phyloP scores from a whole-genome alignment of 1,284 basidiomycete species.

The Pascua sp. region DNA sequence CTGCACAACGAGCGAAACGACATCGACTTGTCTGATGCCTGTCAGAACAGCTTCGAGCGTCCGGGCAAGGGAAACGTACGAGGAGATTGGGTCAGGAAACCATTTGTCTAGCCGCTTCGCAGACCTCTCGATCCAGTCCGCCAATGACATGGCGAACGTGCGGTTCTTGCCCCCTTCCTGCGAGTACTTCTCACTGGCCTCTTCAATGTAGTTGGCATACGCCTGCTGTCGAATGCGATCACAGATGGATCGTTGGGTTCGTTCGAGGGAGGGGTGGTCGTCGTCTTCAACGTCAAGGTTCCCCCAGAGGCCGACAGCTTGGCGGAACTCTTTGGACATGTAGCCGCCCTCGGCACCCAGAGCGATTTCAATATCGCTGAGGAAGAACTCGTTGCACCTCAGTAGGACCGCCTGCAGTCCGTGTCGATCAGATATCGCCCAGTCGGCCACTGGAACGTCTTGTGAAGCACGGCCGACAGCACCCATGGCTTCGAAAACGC shows the following conservation, averaged over 20 bases:
- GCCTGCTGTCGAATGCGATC: constrained; percentile 67
- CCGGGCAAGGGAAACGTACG: constrained; percentile 40
- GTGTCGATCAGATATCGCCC: constrained; percentile 66
- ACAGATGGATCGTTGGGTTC: constrained; percentile 62
- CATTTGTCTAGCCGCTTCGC: constrained; percentile 72
- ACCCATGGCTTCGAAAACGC: constrained; percentile 82
- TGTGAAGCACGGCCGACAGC: constrained; percentile 66
- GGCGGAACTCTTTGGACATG: constrained; percentile 62
- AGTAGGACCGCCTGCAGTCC: constrained; percentile 22
- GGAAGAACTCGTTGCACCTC: constrained; percentile 29
- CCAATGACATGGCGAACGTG: constrained; percentile 61
- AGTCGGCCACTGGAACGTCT: constrained; percentile 68
- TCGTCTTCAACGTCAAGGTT: constrained; percentile 62
- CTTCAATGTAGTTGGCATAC: constrained; percentile 65
- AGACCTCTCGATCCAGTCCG: constrained; percentile 81
- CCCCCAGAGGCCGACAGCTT: constrained; percentile 67
- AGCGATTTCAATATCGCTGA: constrained; percentile 26
- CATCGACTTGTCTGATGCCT: constrained; percentile 62
- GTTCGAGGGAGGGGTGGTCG: constrained; percentile 15
- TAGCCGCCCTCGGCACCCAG: constrained; percentile 26
- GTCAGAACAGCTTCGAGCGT: background rate
- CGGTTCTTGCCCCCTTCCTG: constrained; percentile 35
- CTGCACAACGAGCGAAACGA: constrained; percentile 73
- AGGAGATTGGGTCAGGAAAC: constrained; percentile 75
- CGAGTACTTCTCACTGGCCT: constrained; percentile 54